phyloP scores from a whole-genome alignment of 176 grass and related monocot genomes.

The Miscanthus lutarioriparius region DNA sequence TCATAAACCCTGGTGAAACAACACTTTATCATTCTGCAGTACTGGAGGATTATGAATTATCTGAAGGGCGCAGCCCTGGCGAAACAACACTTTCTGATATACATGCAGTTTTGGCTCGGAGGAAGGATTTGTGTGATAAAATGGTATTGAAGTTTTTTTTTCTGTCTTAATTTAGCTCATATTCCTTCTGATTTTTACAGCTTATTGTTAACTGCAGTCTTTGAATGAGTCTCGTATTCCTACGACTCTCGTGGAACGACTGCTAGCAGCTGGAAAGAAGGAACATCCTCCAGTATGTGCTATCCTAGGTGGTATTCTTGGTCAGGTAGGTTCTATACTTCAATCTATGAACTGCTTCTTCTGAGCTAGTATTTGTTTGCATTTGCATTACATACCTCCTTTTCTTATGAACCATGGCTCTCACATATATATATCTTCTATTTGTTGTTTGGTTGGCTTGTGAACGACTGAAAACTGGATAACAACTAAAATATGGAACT shows the following conservation, averaged over 20 bases:
- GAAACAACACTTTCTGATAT: slow-evolving; percentile 71
- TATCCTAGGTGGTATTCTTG: slow-evolving; percentile 94
- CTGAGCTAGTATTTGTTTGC: not conserved
- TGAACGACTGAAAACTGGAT: not conserved
- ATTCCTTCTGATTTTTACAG: slow-evolving; percentile 29
- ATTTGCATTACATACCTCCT: not conserved
- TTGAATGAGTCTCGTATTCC: slow-evolving; percentile 73
- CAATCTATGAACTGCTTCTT: not conserved
- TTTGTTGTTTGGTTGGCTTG: not conserved
- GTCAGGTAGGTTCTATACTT: slow-evolving; percentile 63
- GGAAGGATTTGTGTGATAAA: slow-evolving; percentile 74
- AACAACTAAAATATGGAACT: not conserved
- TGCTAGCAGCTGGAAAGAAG: slow-evolving; percentile 72
- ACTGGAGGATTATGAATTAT: slow-evolving; percentile 77
- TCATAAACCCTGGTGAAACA: not conserved
- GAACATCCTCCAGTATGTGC: slow-evolving; percentile 87
- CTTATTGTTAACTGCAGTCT: slow-evolving; percentile 57
- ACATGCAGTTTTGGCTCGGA: slow-evolving; percentile 57
- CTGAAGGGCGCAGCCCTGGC: slow-evolving; percentile 55
- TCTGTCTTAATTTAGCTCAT: slow-evolving; percentile 8
- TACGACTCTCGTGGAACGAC: slow-evolving; percentile 57
- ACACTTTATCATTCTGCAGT: slow-evolving; percentile 49
- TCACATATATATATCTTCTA: not conserved
- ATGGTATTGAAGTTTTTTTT: slow-evolving; percentile 49
- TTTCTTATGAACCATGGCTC: not conserved